Conservation (phyloP, 2,329 filamentous ascomycete species). For the Coleophoma eucalyptorum region DNA sequence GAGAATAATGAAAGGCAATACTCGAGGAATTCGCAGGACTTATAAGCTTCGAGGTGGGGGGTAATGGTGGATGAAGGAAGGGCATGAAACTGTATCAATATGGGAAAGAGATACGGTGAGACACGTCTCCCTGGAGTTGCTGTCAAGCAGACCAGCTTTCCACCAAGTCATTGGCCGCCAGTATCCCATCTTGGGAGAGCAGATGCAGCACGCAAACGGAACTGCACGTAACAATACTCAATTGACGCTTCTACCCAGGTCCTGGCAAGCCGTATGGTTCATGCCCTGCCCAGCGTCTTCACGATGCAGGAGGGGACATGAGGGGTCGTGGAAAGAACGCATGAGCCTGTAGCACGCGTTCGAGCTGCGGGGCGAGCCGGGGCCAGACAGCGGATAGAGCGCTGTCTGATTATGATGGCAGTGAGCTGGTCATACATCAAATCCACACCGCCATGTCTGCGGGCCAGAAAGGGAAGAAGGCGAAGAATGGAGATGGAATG, state of each 20-base stretch:
- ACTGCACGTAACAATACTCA: not conserved
- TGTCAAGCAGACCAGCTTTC: not conserved
- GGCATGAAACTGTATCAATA: slow-evolving; percentile 1
- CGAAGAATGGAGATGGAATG: not conserved
- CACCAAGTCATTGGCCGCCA: not conserved
- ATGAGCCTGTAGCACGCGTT: slow-evolving; percentile 1
- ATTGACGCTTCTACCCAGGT: not conserved
- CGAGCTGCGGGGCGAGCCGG: slow-evolving; percentile 1
- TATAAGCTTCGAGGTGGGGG: not conserved
- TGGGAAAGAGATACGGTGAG: not conserved
- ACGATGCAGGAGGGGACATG: not conserved
- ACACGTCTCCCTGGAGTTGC: slow-evolving; percentile 1
- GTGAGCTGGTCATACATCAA: not conserved
- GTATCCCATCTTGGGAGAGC: not conserved
- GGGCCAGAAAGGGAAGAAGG: not conserved
- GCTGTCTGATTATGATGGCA: not conserved
- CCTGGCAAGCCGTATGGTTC: slow-evolving; percentile 1
- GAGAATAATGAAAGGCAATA: not conserved
- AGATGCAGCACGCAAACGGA: not conserved
- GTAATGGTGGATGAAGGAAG: not conserved
- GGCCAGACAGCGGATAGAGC: not conserved
- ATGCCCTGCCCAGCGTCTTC: not conserved
- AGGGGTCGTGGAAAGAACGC: not conserved
- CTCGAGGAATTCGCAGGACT: not conserved
- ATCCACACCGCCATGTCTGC: slow-evolving; percentile 1